A percentile compares a stretch with the other conserved stretches of the same genome.
phyloP scores from a whole-genome alignment of 139 green algal genomes.

The Volvox reticuliferus region DNA sequence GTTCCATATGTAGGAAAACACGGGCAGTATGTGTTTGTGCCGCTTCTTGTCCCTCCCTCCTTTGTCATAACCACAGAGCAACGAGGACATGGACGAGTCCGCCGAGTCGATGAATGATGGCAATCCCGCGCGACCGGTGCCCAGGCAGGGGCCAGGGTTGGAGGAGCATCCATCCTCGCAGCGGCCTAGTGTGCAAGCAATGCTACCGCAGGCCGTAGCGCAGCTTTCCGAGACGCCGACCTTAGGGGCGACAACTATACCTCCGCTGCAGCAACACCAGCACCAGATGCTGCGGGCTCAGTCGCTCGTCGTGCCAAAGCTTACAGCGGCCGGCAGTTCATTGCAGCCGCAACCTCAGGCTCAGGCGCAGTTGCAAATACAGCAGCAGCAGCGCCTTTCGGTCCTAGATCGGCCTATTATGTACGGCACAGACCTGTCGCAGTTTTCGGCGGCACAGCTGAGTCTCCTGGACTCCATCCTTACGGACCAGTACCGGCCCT shows the following conservation, averaged over 20 bases:
- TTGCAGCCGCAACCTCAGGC: slow-evolving; percentile 9
- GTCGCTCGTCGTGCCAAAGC: neutral
- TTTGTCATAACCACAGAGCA: neutral
- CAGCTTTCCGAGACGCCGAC: neutral
- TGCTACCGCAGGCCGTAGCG: neutral
- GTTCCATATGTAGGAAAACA: too few species aligned
- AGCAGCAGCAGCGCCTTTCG: slow-evolving; percentile 21
- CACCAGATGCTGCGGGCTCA: neutral
- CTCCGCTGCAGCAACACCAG: neutral
- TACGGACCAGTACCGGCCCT: slow-evolving; percentile 2
- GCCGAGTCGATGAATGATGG: slow-evolving; percentile 28
- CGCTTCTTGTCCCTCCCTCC: too few species aligned
- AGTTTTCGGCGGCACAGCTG: slow-evolving; percentile 12
- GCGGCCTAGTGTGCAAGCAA: neutral
- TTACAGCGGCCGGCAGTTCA: neutral
- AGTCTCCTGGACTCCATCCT: slow-evolving; percentile 43
- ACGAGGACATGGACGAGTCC: slow-evolving; percentile 37
- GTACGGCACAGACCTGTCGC: slow-evolving; percentile 35
- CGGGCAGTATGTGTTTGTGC: too few species aligned
- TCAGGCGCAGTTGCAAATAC: neutral
- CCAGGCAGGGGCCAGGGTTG: neutral
- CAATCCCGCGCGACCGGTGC: neutral
- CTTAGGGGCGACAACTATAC: neutral
- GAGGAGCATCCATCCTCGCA: neutral
- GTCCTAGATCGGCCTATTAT: slow-evolving; percentile 48